Conservation (phyloP, 2,329 filamentous ascomycete genomes). For the Thermothelomyces thermophilus region DNA sequence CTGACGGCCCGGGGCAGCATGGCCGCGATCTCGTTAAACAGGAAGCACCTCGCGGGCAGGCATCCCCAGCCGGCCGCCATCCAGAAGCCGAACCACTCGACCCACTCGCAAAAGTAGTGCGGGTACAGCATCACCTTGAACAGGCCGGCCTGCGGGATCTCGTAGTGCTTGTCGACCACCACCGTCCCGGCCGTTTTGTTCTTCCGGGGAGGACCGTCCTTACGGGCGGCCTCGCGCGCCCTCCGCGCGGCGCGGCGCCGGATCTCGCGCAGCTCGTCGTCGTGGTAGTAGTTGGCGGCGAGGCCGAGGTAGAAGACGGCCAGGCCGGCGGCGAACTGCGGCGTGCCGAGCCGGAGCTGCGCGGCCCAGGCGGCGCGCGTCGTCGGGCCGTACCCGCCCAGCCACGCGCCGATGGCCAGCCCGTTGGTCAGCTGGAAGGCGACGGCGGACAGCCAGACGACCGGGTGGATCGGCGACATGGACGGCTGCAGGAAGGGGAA, state of each 20-base stretch:
- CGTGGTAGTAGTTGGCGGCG: conserved; percentile 76
- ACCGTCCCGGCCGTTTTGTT: conserved; percentile 39
- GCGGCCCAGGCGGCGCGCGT: conserved; percentile 46
- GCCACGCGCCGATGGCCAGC: conserved; percentile 69
- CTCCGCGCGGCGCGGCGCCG: conserved; percentile 57
- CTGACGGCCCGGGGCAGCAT: conserved; percentile 84
- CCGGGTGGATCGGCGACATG: conserved; percentile 80
- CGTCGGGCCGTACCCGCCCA: conserved; percentile 71
- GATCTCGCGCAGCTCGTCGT: conserved; percentile 84
- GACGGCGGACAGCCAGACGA: conserved; percentile 59
- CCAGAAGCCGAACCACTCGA: conserved; percentile 91
- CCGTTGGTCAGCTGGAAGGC: conserved; percentile 78
- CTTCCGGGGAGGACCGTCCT: conserved; percentile 44
- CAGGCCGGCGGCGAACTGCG: conserved; percentile 57
- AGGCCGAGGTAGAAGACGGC: conserved; percentile 71
- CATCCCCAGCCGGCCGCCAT: conserved; percentile 63
- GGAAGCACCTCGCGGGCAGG: conserved; percentile 70
- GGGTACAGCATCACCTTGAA: conserved; percentile 82
- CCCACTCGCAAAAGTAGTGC: conserved; percentile 94
- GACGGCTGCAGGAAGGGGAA: conserved; percentile 78
- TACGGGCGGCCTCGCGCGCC: conserved; percentile 29
- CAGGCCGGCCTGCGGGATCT: conserved; percentile 74
- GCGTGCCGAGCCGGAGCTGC: conserved; percentile 32
- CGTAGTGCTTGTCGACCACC: conserved; percentile 73
- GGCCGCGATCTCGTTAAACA: conserved; percentile 79